Percentiles rank a stretch among this genome's conserved stretches.
These are phyloP conservation scores for Ceratocystis variospora DNA, from an alignment of 2,329 filamentous ascomycete species.

Conservation along the genomic window DNA sequence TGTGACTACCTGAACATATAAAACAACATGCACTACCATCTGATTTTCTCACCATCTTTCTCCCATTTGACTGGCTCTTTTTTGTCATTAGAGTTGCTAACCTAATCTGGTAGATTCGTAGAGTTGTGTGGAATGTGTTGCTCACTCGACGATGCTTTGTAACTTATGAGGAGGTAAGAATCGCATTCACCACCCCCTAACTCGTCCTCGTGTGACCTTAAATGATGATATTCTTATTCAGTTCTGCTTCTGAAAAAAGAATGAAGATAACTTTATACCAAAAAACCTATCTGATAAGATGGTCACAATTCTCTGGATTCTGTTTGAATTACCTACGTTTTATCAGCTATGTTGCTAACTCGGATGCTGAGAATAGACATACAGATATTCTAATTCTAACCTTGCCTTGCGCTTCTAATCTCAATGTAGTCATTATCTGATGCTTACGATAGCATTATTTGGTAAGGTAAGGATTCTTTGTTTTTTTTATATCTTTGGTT, in stretches of 20 bases:
- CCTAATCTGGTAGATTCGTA: not conserved
- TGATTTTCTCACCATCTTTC: constrained; percentile 31
- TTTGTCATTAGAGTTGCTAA: not conserved
- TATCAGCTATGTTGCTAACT: not conserved
- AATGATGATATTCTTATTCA: constrained; percentile 54
- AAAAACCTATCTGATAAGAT: constrained; percentile 25
- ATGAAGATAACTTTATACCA: constrained; percentile 52
- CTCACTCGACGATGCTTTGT: not conserved
- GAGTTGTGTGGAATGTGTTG: not conserved
- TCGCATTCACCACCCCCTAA: not conserved
- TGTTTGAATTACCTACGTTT: not conserved
- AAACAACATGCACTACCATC: constrained; percentile 62
- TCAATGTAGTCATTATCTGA: not conserved
- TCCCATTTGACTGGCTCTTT: no score
- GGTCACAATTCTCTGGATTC: not conserved
- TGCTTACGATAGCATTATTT: not conserved
- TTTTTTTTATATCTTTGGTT: not conserved
- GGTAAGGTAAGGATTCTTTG: not conserved
- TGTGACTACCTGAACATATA: constrained; percentile 31
- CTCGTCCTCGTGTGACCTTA: constrained; percentile 22
- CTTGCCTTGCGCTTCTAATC: not conserved
- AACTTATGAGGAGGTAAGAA: not conserved
- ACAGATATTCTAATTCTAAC: no score
- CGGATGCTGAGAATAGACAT: not conserved
- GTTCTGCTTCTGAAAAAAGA: constrained; percentile 60